phyloP scores from a whole-genome alignment of 2,329 filamentous ascomycete genomes.

The Talaromyces atroroseus region DNA sequence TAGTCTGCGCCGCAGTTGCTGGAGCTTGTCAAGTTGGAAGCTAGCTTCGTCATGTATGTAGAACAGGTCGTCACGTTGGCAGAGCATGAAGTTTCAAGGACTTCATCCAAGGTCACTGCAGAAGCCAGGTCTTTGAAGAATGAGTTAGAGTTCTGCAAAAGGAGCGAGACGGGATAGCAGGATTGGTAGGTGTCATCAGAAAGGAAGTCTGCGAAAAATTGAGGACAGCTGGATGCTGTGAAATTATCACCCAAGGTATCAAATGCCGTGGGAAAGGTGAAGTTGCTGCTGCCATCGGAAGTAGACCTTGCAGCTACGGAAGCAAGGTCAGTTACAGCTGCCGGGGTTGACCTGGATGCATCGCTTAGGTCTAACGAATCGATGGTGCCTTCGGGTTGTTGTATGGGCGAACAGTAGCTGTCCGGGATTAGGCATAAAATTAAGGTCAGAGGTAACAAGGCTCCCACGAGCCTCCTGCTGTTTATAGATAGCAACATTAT shows the following conservation, averaged over 20 bases:
- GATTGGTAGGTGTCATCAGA: slow-evolving; percentile 59
- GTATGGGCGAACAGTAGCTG: slow-evolving; percentile 1
- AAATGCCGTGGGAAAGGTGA: slow-evolving; percentile 56
- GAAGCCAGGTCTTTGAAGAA: slow-evolving; percentile 79
- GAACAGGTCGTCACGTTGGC: slow-evolving; percentile 63
- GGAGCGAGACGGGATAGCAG: slow-evolving; percentile 78
- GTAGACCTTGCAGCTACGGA: slow-evolving; percentile 4
- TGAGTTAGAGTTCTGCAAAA: slow-evolving; percentile 74
- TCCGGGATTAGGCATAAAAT: slow-evolving; percentile 12
- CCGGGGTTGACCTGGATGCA: not conserved
- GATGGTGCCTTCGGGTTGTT: not conserved
- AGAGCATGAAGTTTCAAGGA: slow-evolving; percentile 72
- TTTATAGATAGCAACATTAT: slow-evolving; percentile 2
- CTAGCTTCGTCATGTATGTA: slow-evolving; percentile 58
- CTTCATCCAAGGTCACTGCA: slow-evolving; percentile 64
- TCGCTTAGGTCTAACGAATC: not conserved
- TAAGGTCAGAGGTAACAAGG: slow-evolving; percentile 9
- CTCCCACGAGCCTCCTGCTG: slow-evolving; percentile 1
- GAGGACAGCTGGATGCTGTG: slow-evolving; percentile 43
- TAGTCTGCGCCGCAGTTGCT: slow-evolving; percentile 70
- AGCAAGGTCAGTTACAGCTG: not conserved
- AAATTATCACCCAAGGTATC: slow-evolving; percentile 63
- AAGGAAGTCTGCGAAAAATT: slow-evolving; percentile 63
- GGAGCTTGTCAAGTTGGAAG: slow-evolving; percentile 56
- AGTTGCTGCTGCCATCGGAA: slow-evolving; percentile 6